Evolutionary conservation across 148 eudicot species (phyloP), one percentile per base, ranked within the genome.

Genomic region (Diospyros kaki): DNA sequence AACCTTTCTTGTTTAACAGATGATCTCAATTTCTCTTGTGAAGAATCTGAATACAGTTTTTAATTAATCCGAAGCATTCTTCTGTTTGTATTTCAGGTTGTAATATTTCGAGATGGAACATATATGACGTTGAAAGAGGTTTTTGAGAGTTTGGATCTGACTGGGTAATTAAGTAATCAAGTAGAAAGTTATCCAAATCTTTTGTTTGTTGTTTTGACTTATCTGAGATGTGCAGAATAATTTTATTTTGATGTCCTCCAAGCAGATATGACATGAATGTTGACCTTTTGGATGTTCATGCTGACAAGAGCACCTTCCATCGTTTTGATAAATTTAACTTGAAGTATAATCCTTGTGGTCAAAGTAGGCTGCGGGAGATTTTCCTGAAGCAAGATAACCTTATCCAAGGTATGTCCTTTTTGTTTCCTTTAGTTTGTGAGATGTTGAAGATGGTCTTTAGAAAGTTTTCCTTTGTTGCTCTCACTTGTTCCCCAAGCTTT

Each of bases 281-380:
- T 75, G 99, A 96, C 82, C 94, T 96, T 51, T 76, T 96, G 71
- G 99, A 96, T 79, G 99, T 96, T 76, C 99, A 96, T 82, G 99
- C 99, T 13, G 99, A 96, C 92, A 96, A 96, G 87, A 96, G 99
- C 79, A 96, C 99, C 51, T 96, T 96, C 75, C 99, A 96, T 89
- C 99, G 99, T 71, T 96, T 96, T 85, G 99, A 96, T 83, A 96
- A 96, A 80, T 96, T 96, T 72, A 96, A 96, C 79, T 87, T 96
- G 62, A 96, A 96, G 91, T 96, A 96, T 76, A 96, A 96, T 86
- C 99, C 99, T 60, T 96, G 99, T 84, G 99, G 99, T 75, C 99
- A 96, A 78, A 96, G 99, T 93, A 91, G 99, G 83, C 92, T 96
- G 63, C 86, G 99, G 76, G 99, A 96, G 79, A 96, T 96, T 79